Evolutionary conservation across 192 early-diverging fungal species (phyloP).

Genomic region (Gamsiella multidivaricata): DNA sequence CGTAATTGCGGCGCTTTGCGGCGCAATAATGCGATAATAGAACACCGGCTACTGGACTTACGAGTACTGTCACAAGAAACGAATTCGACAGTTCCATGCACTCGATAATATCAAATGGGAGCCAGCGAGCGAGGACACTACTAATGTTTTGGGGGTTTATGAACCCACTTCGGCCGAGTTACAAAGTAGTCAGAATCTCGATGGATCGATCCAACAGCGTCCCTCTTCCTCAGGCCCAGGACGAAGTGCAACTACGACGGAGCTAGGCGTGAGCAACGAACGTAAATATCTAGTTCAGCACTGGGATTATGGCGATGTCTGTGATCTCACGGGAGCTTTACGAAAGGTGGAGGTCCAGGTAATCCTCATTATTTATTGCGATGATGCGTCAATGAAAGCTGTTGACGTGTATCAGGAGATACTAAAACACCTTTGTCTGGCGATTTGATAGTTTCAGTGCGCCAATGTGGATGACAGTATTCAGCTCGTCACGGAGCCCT

Average conservation of each 20-base stretch:
- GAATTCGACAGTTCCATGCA: slow-evolving; percentile 41
- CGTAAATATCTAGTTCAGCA: slow-evolving; percentile 73
- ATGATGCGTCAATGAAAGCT: too few species aligned
- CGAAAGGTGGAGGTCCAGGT: slow-evolving; percentile 81
- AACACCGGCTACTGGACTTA: slow-evolving; percentile 78
- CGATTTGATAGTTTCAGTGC: slow-evolving; percentile 78
- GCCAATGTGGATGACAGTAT: slow-evolving; percentile 72
- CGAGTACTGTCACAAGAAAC: slow-evolving; percentile 81
- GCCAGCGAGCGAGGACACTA: slow-evolving; percentile 25
- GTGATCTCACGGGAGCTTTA: slow-evolving; percentile 76
- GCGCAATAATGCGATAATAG: too few species aligned
- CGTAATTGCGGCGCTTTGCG: too few species aligned
- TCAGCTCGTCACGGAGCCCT: slow-evolving; percentile 68
- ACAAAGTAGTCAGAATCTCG: slow-evolving; percentile 7
- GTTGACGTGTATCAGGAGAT: too few species aligned
- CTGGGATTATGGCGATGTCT: slow-evolving; percentile 80
- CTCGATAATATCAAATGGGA: slow-evolving; percentile 54
- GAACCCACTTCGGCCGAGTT: slow-evolving; percentile 26
- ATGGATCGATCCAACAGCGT: slow-evolving; percentile 10
- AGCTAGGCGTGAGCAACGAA: slow-evolving; percentile 55
- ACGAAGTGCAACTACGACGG: slow-evolving; percentile 30
- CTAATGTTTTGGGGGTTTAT: slow-evolving; percentile 42
- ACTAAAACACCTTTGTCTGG: too few species aligned
- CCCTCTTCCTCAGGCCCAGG: background rate
- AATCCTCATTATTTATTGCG: too few species aligned